Percentiles rank a stretch among this genome's conserved stretches.
Conservation (phyloP, 345 rosid species). For the Erodium maritimum region DNA sequence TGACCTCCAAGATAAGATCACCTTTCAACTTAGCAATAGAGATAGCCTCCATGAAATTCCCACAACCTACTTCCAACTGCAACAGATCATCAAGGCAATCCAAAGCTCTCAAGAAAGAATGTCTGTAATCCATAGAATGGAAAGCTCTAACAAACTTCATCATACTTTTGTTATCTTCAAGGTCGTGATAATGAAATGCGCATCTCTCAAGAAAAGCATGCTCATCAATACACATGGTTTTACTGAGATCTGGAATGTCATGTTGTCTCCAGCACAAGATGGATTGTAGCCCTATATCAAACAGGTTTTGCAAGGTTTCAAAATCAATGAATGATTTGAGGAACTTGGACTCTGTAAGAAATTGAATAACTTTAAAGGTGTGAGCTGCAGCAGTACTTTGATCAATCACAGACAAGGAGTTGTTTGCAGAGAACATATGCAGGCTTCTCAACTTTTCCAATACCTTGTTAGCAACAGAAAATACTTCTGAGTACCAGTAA, state of each 20-base stretch:
- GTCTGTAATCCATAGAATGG: slow-evolving; percentile 13
- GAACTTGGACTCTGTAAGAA: not conserved
- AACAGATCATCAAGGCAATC: slow-evolving; percentile 28
- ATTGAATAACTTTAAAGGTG: not conserved
- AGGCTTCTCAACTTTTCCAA: slow-evolving; percentile 9
- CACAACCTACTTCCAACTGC: slow-evolving; percentile 21
- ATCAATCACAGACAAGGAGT: not conserved
- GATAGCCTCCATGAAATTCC: slow-evolving; percentile 28
- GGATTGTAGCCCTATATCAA: slow-evolving; percentile 25
- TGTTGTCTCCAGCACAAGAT: slow-evolving; percentile 24
- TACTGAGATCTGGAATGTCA: no score
- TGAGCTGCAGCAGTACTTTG: not conserved
- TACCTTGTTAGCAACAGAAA: slow-evolving; percentile 8
- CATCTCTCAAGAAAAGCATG: slow-evolving; percentile 24
- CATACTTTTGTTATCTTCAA: slow-evolving; percentile 18
- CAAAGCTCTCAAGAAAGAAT: slow-evolving; percentile 17
- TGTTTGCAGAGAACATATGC: not conserved
- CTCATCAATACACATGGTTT: no score
- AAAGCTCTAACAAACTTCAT: slow-evolving; percentile 25
- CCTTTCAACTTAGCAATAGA: slow-evolving; percentile 25
- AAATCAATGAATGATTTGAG: not conserved
- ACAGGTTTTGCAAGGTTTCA: slow-evolving; percentile 25
- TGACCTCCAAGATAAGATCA: slow-evolving; percentile 20
- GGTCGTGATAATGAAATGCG: slow-evolving; percentile 23
- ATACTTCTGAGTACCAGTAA: slow-evolving; percentile 11